Evolutionary conservation across 768 basidiomycete species (phyloP), one percentile per base, ranked within the genome.

Genomic region (Boletus rubescentipes): DNA sequence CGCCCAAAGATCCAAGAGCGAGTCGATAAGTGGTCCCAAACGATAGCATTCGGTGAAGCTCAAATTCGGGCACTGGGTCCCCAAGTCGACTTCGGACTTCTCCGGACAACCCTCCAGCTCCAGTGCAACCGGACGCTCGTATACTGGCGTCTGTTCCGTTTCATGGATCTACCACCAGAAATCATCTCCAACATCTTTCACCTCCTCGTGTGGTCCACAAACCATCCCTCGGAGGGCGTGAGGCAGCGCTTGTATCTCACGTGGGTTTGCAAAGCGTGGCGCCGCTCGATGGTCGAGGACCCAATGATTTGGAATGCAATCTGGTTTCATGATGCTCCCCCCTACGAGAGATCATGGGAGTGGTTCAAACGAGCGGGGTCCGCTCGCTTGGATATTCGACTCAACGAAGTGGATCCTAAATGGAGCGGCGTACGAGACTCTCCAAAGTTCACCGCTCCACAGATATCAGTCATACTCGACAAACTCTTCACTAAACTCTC

Each of bases 181-280:
- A 82, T 90, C 51, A 70, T 89, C 54, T 71, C 68, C 69, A 77
- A 81, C 54, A 85, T 91, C 59, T 80, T 90, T 60, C 85, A 81
- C 54, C 73, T 73, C 60, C 77, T 82, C 35, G 75, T 75, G 37
- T 87, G 83, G 85, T 77, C 80, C n/a, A 62, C 74, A 20, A 57
- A 60, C 39, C 61, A 72, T 39, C 72, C 77, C 15, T 51, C 58
- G 6, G 57, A 64, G 21, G 74, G 75, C 11, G 69, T 78, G 18
- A 56, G 36, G 43, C 58, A 63, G 38, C 83, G 85, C 45, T 63
- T 83, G 32, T 64, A 62, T 46, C 63, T 89, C 53, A 84, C 85
- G 9, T 83, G 79, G 77, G 78, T 82, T 18, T 89, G 85, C 62
- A 73, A 68, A 49, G 70, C 69, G 37, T 85, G 85, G 84, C 76